A percentile compares a stretch with the other conserved stretches of the same genome.
phyloP scores from a whole-genome alignment of 495 filamentous ascomycete species.

The Parmelia sp. region DNA sequence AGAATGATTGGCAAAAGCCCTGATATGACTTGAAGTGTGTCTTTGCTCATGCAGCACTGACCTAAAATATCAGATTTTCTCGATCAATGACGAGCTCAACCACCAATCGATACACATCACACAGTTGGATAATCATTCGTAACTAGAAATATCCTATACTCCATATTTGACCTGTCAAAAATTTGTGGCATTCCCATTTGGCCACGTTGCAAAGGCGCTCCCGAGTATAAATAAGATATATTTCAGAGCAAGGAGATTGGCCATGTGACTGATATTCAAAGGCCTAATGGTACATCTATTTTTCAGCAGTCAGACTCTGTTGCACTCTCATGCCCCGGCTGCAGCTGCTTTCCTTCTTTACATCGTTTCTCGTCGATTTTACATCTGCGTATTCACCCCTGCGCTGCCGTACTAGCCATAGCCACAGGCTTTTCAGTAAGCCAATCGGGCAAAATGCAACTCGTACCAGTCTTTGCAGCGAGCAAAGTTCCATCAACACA shows the following conservation, averaged over 20 bases:
- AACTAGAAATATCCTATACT: not conserved
- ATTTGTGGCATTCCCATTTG: not conserved
- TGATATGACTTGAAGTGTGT: not conserved
- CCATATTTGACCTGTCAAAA: not conserved
- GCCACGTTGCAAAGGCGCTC: not conserved
- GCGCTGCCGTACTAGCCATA: not conserved
- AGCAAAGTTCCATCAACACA: not conserved
- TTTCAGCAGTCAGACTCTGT: not conserved
- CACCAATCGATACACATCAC: not conserved
- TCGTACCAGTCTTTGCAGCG: not conserved
- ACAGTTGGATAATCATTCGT: not conserved
- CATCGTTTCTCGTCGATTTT: not conserved
- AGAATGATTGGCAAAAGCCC: not conserved
- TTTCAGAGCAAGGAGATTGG: not conserved
- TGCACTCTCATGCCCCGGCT: not conserved
- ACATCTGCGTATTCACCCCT: not conserved
- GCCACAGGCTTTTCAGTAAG: not conserved
- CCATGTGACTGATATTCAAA: not conserved
- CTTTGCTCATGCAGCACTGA: not conserved
- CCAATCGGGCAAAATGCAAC: not conserved
- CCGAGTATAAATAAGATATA: not conserved
- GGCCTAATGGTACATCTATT: not conserved
- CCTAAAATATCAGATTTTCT: not conserved
- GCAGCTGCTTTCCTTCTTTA: not conserved
- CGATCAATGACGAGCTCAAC: slow-evolving; percentile 1